These are phyloP conservation scores for Helotiales sp. DNA, from an alignment of 2,329 filamentous ascomycete genomes.

Conservation along the genomic window DNA sequence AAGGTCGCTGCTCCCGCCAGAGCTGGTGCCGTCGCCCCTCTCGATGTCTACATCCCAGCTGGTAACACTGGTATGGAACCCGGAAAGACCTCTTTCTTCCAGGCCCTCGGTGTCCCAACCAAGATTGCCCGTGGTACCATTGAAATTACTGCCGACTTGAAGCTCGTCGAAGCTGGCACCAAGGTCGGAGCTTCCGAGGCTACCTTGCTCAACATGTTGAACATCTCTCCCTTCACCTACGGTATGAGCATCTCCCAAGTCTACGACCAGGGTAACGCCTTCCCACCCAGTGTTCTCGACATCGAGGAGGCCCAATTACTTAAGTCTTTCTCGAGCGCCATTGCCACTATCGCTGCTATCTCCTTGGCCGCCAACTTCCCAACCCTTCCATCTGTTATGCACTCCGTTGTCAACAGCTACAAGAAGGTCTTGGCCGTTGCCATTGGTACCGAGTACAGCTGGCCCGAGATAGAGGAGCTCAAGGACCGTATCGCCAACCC, in stretches of 20 bases:
- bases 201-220: constrained; percentile 98
- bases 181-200: constrained; percentile 99
- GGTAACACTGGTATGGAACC: constrained; percentile 99
- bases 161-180: constrained; percentile 89
- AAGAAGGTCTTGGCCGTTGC: constrained; percentile 95
- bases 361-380: constrained; percentile 95
- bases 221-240: constrained; percentile 99
- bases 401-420: constrained; percentile 97
- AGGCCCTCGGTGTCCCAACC: constrained; percentile 99
- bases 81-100: constrained; percentile 99
- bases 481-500: constrained; percentile 99
- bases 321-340: constrained; percentile 77
- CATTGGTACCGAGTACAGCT: constrained; percentile 87
- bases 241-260: constrained; percentile 96
- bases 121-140: constrained; percentile 99
- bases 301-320: constrained; percentile 95
- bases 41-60: constrained; percentile 92
- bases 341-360: constrained; percentile 85
- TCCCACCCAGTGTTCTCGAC: constrained; percentile 85
- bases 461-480: constrained; percentile 95
- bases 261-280: constrained; percentile 96
- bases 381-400: constrained; percentile 92
- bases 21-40: constrained; percentile 94
- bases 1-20: constrained; percentile 96
- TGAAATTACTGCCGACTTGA: constrained; percentile 97